Evolutionary conservation across 2,329 filamentous ascomycete species (phyloP).

Genomic region (Graphilbum ipis-grandicollis): DNA sequence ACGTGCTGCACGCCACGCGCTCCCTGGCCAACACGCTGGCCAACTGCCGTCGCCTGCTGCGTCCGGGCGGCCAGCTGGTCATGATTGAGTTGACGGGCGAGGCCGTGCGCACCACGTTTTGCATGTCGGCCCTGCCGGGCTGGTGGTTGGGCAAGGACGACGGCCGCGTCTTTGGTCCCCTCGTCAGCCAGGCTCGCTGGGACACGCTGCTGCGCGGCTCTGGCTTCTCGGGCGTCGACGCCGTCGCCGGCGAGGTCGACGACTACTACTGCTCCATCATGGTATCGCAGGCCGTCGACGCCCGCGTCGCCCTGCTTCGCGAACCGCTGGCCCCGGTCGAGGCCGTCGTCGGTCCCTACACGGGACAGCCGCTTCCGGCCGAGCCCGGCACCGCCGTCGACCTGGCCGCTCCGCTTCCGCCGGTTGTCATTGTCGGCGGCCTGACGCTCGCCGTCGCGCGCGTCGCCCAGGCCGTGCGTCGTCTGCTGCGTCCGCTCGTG

Average conservation of each 20-base stretch:
- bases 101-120: neutral
- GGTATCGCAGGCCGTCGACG: neutral
- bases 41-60: conserved; percentile 11
- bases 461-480: conserved; percentile 10
- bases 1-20: conserved; percentile 16
- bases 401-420: conserved; percentile 10
- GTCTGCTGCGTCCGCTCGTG: conserved; percentile 16
- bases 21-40: conserved; percentile 10
- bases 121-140: neutral
- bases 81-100: conserved; percentile 6
- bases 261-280: conserved; percentile 1
- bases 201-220: conserved; percentile 10
- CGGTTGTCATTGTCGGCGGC: conserved; percentile 15
- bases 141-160: conserved; percentile 1
- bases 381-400: conserved; percentile 10
- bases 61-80: conserved; percentile 16
- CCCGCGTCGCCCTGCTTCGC: conserved; percentile 12
- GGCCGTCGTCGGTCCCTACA: neutral
- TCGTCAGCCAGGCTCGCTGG: conserved; percentile 6
- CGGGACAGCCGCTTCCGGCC: no score
- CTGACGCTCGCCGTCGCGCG: conserved; percentile 14
- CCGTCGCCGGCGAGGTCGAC: conserved; percentile 8
- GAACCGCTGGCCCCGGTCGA: conserved; percentile 11
- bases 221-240: conserved; percentile 11
- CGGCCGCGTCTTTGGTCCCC: conserved; percentile 1